Evolutionary conservation across 1,284 basidiomycete species (phyloP).

Genomic region (Xerocomus nothofagi): DNA sequence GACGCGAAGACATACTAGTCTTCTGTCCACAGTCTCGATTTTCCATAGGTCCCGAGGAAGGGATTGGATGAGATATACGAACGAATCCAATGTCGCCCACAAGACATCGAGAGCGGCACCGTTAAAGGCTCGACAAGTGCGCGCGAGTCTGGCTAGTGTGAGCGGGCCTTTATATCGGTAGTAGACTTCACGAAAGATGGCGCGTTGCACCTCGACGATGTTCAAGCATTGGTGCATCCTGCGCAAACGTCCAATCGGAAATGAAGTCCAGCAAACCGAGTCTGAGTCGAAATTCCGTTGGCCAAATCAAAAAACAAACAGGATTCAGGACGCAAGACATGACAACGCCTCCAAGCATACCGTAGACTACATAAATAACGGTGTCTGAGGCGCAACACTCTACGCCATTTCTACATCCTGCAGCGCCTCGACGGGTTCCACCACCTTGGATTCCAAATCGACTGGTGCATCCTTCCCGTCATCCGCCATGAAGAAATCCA

Average conservation of each 20-base stretch:
- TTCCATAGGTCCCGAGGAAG: constrained; percentile 30
- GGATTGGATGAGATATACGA: constrained; percentile 24
- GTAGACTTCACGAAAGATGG: constrained; percentile 22
- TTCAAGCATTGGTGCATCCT: constrained; percentile 27
- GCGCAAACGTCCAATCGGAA: background rate
- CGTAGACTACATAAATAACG: constrained; percentile 25
- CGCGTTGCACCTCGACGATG: constrained; percentile 28
- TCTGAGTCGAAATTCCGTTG: background rate
- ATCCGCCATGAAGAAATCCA: constrained; percentile 88
- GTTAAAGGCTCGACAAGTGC: constrained; percentile 28
- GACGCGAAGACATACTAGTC: constrained; percentile 16
- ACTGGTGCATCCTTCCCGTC: constrained; percentile 37
- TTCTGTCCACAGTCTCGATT: constrained; percentile 10
- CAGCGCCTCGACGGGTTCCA: constrained; percentile 19
- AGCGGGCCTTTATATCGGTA: background rate
- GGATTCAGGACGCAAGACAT: background rate
- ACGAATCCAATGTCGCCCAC: constrained; percentile 24
- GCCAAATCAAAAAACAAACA: background rate
- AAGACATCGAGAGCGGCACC: constrained; percentile 25
- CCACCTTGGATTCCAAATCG: constrained; percentile 23
- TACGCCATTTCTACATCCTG: constrained; percentile 58
- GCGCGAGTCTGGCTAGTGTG: constrained; percentile 27
- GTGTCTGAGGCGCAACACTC: background rate
- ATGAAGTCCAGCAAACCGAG: background rate
- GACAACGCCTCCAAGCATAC: background rate